A percentile compares a stretch with the other conserved stretches of the same genome.
These are phyloP conservation scores for Abrus precatorius DNA, from an alignment of 306 rosid species.

Conservation along the genomic window DNA sequence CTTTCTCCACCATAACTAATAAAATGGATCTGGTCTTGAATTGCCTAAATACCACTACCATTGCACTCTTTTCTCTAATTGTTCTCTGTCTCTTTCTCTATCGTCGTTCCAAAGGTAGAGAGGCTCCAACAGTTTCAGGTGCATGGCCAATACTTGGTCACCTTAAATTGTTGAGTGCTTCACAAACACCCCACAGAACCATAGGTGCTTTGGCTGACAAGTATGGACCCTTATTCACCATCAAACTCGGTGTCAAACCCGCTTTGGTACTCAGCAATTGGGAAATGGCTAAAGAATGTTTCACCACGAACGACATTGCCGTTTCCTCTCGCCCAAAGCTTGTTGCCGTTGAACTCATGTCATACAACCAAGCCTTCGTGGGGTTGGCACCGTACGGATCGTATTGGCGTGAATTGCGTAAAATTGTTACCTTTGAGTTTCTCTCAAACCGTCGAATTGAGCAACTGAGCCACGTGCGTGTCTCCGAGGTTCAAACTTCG, in stretches of 20 bases:
- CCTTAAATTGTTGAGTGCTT: constrained; percentile 5
- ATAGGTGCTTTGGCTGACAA: constrained; percentile 48
- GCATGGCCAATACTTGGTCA: constrained; percentile 60
- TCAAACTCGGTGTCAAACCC: constrained; percentile 18
- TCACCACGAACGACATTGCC: constrained; percentile 36
- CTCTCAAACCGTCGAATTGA: constrained; percentile 44
- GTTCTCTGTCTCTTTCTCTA: not conserved
- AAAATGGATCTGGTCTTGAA: constrained; percentile 37
- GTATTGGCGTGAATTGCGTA: constrained; percentile 55
- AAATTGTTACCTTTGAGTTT: constrained; percentile 7
- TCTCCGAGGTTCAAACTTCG: constrained; percentile 38
- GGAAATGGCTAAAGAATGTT: constrained; percentile 54
- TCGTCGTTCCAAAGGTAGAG: constrained; percentile 3
- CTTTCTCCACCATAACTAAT: not conserved
- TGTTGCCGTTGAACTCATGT: constrained; percentile 9
- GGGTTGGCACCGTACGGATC: constrained; percentile 49
- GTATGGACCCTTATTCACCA: constrained; percentile 52
- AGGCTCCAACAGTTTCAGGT: constrained; percentile 34
- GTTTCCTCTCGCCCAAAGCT: constrained; percentile 37
- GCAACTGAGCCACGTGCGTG: constrained; percentile 29
- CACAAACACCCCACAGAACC: constrained; percentile 29
- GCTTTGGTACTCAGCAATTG: constrained; percentile 48
- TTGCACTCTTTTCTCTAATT: constrained; percentile 27
- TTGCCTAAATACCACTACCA: constrained; percentile 5
- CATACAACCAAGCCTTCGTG: constrained; percentile 44